Evolutionary conservation across 2,329 filamentous ascomycete species (phyloP).

Genomic region (Pseudopithomyces chartarum): DNA sequence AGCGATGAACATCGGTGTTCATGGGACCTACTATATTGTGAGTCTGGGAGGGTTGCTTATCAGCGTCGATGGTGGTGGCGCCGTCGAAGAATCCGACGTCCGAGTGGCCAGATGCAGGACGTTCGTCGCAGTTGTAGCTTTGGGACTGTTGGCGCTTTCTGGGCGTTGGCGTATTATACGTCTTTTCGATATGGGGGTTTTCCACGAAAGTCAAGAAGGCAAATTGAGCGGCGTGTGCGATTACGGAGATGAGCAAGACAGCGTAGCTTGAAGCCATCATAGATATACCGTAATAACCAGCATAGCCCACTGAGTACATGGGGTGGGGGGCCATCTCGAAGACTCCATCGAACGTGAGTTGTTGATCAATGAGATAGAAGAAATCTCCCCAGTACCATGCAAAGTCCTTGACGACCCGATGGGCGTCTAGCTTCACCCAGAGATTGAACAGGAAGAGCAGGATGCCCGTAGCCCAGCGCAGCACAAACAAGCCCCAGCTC

Average conservation of each 20-base stretch:
- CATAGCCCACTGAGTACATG: slow-evolving; percentile 98
- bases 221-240: slow-evolving; percentile 93
- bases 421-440: slow-evolving; percentile 98
- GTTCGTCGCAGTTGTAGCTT: slow-evolving; percentile 47
- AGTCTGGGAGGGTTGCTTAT: slow-evolving; percentile 66
- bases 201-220: slow-evolving; percentile 90
- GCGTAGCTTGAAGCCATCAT: slow-evolving; percentile 98
- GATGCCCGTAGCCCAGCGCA: slow-evolving; percentile 80
- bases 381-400: slow-evolving; percentile 99
- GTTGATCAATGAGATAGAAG: slow-evolving; percentile 97
- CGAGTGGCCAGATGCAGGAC: slow-evolving; percentile 41
- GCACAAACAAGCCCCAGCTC: slow-evolving; percentile 67
- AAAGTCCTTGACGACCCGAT: slow-evolving; percentile 97
- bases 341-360: slow-evolving; percentile 96
- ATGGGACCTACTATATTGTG: slow-evolving; percentile 82
- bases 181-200: slow-evolving; percentile 97
- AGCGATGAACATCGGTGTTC: slow-evolving; percentile 87
- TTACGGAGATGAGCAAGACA: slow-evolving; percentile 93
- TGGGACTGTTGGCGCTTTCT: slow-evolving; percentile 56
- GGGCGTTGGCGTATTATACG: slow-evolving; percentile 87
- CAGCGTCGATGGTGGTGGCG: slow-evolving; percentile 47
- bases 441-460: slow-evolving; percentile 89
- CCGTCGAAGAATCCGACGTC: slow-evolving; percentile 45
- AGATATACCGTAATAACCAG: slow-evolving; percentile 96
- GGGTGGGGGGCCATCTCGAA: slow-evolving; percentile 99